Evolutionary conservation across 1,139 yeast genomes (phyloP), one percentile per base, ranked within the genome.

Genomic region (Scheffersomyces cryptocercus): DNA sequence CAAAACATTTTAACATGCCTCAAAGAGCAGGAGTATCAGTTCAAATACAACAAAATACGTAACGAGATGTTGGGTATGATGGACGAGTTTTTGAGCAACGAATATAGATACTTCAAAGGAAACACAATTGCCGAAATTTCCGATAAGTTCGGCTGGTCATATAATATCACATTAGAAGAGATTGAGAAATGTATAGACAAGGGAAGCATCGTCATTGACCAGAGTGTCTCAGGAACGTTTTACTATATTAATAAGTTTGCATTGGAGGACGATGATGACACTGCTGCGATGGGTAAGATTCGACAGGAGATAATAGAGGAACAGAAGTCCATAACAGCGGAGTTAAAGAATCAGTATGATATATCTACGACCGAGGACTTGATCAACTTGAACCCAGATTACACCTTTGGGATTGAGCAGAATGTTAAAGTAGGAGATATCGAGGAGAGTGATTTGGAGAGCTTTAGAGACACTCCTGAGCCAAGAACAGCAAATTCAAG

Each of bases 131-230:
- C 75, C 1, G 72, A 73, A 43, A 62, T 74, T 8, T 65, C 75
- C 5, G 66, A 60, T 37, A 52, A 61, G 32, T 69, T 73, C 42
- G 65, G 64, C 37, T 88, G 95, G 91, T 82, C 91, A 13, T 72
- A 84, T 36, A 79, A 81, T 29, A 82, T 88, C 13, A 77, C 91
- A 3, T 71, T 70, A 12, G 95, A 88, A 56, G 88, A 88, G 50
- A 62, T 88, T 13, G 82, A 81, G 43, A 68, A 74, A 46, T 82
- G 87, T 20, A 77, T 86, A 30, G 74, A 71, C 6, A 59, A 65
- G 3, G 93, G 90, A 0, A 64, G 65, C 1, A 58, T 88, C 1
- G 81, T 85, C 9, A 72, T 88, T 8, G 96, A 88, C 61, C 84
- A 83, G 49, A 79, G 80, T 45, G 70, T 82, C 4, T 72, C 80